phyloP scores from a whole-genome alignment of 805 yeast species.

The Lachancea quebecensis region DNA sequence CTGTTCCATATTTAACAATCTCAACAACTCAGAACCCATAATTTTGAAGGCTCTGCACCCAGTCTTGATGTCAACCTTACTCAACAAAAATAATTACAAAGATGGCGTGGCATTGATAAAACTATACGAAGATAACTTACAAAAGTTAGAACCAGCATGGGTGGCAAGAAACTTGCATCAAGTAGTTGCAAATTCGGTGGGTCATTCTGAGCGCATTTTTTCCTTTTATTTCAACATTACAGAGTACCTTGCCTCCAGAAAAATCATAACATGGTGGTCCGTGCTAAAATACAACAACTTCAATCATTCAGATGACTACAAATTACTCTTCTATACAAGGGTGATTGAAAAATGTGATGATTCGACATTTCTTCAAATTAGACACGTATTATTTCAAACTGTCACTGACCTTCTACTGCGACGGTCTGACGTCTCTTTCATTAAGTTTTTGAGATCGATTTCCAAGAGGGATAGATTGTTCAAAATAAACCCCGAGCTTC shows the following conservation, averaged over 20 bases:
- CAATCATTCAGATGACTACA: slow-evolving; percentile 8
- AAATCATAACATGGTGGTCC: slow-evolving; percentile 29
- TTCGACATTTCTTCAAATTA: slow-evolving; percentile 18
- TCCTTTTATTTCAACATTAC: slow-evolving; percentile 23
- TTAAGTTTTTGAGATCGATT: slow-evolving; percentile 12
- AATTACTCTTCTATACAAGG: slow-evolving; percentile 16
- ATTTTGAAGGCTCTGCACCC: slow-evolving; percentile 14
- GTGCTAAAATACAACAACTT: slow-evolving; percentile 23
- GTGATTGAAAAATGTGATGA: slow-evolving; percentile 19
- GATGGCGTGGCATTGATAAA: neutral
- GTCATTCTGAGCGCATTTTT: slow-evolving; percentile 14
- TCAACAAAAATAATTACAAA: neutral
- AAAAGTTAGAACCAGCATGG: slow-evolving; percentile 17
- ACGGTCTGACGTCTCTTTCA: slow-evolving; percentile 8
- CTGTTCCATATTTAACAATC: slow-evolving; percentile 1
- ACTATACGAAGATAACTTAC: slow-evolving; percentile 6
- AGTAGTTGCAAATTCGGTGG: slow-evolving; percentile 12
- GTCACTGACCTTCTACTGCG: slow-evolving; percentile 12
- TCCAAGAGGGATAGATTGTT: slow-evolving; percentile 15
- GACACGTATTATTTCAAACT: slow-evolving; percentile 15
- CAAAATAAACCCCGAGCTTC: slow-evolving; percentile 1
- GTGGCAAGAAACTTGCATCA: slow-evolving; percentile 20
- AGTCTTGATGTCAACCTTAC: slow-evolving; percentile 4
- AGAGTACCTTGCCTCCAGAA: slow-evolving; percentile 15
- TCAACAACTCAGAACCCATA: slow-evolving; percentile 5